Percentiles rank a stretch among this genome's conserved stretches.
Evolutionary conservation across 2,329 filamentous ascomycete species (phyloP).

Genomic region (Paradendryphiella salina): DNA sequence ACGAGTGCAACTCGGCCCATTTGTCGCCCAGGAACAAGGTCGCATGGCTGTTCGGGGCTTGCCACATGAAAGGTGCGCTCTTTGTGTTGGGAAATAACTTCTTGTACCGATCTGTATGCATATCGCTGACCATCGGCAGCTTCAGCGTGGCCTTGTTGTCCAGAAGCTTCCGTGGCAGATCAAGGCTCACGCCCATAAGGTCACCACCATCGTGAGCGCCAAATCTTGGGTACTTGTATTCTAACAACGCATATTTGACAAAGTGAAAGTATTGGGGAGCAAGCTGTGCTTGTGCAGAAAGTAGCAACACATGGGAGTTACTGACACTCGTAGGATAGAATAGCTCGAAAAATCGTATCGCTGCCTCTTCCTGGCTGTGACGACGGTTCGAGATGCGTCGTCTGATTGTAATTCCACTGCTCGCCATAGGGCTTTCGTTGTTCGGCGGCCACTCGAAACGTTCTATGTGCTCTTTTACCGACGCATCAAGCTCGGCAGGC

Average conservation of each 20-base stretch:
- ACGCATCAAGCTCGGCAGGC: conserved; percentile 68
- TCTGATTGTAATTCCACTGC: conserved; percentile 65
- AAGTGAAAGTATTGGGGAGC: conserved; percentile 85
- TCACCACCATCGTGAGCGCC: conserved; percentile 54
- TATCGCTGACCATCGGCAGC: conserved; percentile 48
- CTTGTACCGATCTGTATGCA: conserved; percentile 44
- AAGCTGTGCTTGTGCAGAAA: conserved; percentile 80
- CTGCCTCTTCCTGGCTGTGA: conserved; percentile 69
- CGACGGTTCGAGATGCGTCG: conserved; percentile 68
- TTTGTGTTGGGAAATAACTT: conserved; percentile 34
- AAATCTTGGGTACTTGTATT: conserved; percentile 71
- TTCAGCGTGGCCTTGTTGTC: conserved; percentile 63
- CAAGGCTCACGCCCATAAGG: conserved; percentile 78
- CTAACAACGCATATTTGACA: conserved; percentile 74
- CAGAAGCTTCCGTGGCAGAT: conserved; percentile 67
- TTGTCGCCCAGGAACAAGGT: conserved; percentile 80
- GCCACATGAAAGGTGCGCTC: conserved; percentile 73
- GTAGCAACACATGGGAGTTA: conserved; percentile 76
- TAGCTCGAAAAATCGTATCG: conserved; percentile 77
- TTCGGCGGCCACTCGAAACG: conserved; percentile 67
- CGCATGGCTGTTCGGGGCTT: conserved; percentile 80
- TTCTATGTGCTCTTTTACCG: conserved; percentile 65
- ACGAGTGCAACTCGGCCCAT: conserved; percentile 84
- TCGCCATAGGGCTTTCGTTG: conserved; percentile 42
- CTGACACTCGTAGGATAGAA: conserved; percentile 74